Evolutionary conservation across 2,329 filamentous ascomycete genomes (phyloP).

Genomic region (Alternaria triticina): DNA sequence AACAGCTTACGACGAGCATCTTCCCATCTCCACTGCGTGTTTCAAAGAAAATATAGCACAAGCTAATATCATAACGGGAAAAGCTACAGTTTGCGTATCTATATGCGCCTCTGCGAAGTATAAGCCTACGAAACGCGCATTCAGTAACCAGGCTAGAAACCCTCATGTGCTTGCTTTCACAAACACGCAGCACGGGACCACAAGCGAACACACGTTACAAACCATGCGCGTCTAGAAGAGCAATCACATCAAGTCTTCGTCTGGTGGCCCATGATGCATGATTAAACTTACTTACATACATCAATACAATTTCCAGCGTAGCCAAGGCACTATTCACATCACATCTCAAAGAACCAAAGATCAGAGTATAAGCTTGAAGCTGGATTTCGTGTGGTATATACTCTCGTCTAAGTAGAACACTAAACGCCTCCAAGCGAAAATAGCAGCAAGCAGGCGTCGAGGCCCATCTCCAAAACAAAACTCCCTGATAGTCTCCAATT

Average conservation of each 20-base stretch:
- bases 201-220: neutral
- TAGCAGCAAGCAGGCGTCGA: neutral
- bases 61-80: rapidly evolving
- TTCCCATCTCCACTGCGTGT: neutral
- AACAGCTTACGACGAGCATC: neutral
- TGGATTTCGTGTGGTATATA: constrained; percentile 9
- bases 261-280: neutral
- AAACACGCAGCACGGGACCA: neutral
- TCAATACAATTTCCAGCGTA: neutral
- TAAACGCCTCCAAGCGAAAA: neutral
- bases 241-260: rapidly evolving
- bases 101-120: neutral
- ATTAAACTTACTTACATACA: neutral
- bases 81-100: neutral
- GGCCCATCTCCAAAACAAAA: constrained; percentile 1
- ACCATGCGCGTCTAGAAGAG: neutral
- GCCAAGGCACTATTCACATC: neutral
- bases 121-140: neutral
- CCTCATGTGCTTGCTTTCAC: neutral
- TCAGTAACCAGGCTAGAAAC: too few relatives aligned
- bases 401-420: constrained; percentile 8
- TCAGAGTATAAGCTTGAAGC: neutral
- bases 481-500: constrained; percentile 8
- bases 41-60: rapidly evolving
- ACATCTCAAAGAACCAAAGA: neutral